Evolutionary conservation across 73 alveolate genomes (phyloP).

Genomic region (Stentor roeselii): DNA sequence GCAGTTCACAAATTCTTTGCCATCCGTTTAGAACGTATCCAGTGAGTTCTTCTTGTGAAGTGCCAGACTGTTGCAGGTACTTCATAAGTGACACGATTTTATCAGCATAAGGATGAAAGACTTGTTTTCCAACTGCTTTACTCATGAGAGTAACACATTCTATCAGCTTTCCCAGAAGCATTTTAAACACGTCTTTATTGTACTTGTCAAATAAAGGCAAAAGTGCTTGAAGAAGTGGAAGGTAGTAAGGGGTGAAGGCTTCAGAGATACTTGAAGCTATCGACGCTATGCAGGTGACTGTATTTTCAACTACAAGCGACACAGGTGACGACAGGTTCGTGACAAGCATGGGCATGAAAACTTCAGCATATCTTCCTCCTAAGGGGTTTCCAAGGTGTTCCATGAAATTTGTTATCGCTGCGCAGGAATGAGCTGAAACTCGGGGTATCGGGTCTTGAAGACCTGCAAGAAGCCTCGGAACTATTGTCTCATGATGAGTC

Average conservation of each 20-base stretch:
- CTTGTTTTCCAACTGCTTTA: constrained; percentile 52
- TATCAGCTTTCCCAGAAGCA: constrained; percentile 59
- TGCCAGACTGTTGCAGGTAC: constrained; percentile 40
- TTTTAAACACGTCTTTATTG: constrained; percentile 25
- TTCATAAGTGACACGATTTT: constrained; percentile 45
- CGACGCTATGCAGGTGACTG: constrained; percentile 58
- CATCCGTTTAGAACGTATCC: constrained; percentile 60
- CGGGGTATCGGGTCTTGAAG: constrained; percentile 75
- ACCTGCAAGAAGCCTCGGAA: constrained; percentile 66
- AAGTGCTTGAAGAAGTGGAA: neutral
- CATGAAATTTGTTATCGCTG: constrained; percentile 80
- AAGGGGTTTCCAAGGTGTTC: constrained; percentile 61
- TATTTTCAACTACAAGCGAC: constrained; percentile 57
- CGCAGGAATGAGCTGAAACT: constrained; percentile 85
- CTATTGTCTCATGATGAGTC: constrained; percentile 70
- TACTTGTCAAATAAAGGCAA: neutral
- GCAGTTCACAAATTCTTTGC: constrained; percentile 57
- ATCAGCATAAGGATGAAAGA: constrained; percentile 49
- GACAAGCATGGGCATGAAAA: constrained; percentile 33
- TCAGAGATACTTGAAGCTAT: constrained; percentile 48
- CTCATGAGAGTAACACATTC: constrained; percentile 55
- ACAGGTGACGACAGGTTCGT: constrained; percentile 3
- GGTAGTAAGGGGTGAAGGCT: neutral
- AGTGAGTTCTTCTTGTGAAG: constrained; percentile 50
- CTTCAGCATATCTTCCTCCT: neutral